Conservation (phyloP, 1,139 yeast species). For the Zygoascus meyerae region DNA sequence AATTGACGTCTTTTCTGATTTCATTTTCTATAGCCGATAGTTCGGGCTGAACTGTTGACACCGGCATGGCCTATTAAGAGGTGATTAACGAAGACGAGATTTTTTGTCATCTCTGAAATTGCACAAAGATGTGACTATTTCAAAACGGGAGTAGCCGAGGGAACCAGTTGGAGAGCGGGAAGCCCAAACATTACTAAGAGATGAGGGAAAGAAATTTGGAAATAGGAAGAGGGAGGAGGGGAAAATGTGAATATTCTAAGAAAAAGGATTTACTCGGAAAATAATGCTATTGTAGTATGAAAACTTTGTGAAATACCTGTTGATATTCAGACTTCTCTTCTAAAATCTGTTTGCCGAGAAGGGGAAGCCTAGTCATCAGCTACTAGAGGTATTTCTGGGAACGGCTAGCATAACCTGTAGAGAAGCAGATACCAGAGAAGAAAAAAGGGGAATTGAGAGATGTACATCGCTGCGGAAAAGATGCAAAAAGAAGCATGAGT, state of each 20-base stretch:
- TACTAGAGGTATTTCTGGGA: neutral
- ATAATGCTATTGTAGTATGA: no score
- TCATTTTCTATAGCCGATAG: neutral
- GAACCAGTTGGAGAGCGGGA: neutral
- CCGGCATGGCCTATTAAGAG: neutral
- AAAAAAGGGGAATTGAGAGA: no score
- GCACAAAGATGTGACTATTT: no score
- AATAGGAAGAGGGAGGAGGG: neutral
- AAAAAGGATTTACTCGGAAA: no score
- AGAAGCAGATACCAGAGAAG: no score
- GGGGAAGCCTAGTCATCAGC: neutral
- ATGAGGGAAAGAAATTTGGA: neutral
- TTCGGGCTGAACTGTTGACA: constrained; percentile 1
- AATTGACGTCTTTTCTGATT: constrained; percentile 2
- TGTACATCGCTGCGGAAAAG: no score
- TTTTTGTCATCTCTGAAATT: neutral
- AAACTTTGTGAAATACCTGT: no score
- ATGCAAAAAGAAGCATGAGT: no score
- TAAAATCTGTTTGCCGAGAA: no score
- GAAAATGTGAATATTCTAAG: neutral
- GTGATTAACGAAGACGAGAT: neutral
- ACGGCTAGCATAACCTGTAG: neutral
- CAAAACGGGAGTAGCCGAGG: neutral
- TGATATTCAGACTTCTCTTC: no score
- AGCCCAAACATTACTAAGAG: no score